A percentile compares a stretch with the other conserved stretches of the same genome.
Evolutionary conservation across 192 early-diverging fungal genomes (phyloP).

Genomic region (Rhizophagus prolifer): DNA sequence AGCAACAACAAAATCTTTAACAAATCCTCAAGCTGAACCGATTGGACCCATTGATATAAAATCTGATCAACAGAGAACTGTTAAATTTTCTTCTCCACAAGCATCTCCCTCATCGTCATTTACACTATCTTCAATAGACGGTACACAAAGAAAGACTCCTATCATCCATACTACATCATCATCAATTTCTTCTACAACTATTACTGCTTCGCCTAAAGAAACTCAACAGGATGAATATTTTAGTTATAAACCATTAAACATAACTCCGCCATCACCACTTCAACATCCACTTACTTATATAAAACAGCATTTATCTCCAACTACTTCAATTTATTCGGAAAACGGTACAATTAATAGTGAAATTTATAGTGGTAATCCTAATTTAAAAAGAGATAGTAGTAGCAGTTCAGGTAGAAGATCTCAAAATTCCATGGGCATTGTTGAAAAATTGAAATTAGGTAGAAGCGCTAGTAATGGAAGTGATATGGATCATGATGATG

Average conservation of each 20-base stretch:
- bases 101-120: background rate
- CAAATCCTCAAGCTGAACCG: background rate
- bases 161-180: conserved; percentile 16
- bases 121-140: background rate
- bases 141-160: background rate
- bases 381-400: conserved; percentile 10
- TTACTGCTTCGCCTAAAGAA: background rate
- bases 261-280: conserved; percentile 8
- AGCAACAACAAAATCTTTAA: background rate
- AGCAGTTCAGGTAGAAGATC: conserved; percentile 1
- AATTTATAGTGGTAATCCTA: conserved; percentile 11
- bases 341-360: conserved; percentile 11
- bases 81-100: background rate
- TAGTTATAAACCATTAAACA: background rate
- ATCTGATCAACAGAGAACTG: background rate
- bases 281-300: conserved; percentile 23
- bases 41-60: background rate
- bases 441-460: conserved; percentile 29
- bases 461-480: background rate
- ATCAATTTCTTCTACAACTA: background rate
- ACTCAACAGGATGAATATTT: background rate
- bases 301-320: conserved; percentile 12
- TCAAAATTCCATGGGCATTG: background rate
- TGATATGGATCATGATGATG: conserved; percentile 20
- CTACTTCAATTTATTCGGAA: background rate